A percentile compares a stretch with the other conserved stretches of the same genome.
Conservation (phyloP, 306 rosid species). For the Prunus padus region DNA sequence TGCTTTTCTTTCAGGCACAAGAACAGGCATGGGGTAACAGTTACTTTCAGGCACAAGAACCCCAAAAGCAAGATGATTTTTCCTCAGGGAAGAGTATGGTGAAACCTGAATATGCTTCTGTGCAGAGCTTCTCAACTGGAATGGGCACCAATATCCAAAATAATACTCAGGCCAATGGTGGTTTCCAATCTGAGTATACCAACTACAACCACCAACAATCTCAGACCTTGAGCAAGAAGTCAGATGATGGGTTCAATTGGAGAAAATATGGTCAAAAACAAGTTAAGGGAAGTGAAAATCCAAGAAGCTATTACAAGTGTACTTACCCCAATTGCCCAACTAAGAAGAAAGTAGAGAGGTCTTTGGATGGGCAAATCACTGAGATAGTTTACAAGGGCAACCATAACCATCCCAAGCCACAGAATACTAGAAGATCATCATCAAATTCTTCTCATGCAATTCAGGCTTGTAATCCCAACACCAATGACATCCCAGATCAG, state of each 20-base stretch:
- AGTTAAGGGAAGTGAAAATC: conserved; percentile 97
- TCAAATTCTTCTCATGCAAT: conserved; percentile 40
- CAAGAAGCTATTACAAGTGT: conserved; percentile 95
- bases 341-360: conserved; percentile 90
- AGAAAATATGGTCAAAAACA: conserved; percentile 97
- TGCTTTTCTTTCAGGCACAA: conserved; percentile 20
- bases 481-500: conserved; percentile 52
- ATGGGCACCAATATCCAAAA: conserved; percentile 37
- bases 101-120: conserved; percentile 52
- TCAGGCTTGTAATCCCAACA: conserved; percentile 34
- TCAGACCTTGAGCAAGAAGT: conserved; percentile 58
- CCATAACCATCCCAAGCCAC: conserved; percentile 94
- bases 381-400: conserved; percentile 93
- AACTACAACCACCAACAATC: conserved; percentile 41
- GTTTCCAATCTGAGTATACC: conserved; percentile 38
- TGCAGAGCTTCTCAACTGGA: conserved; percentile 49
- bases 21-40: conserved; percentile 10
- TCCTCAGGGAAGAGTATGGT: conserved; percentile 41
- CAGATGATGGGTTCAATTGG: conserved; percentile 97
- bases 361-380: conserved; percentile 83
- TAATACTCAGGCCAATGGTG: conserved; percentile 31
- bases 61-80: conserved; percentile 44
- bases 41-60: conserved; percentile 18
- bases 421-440: conserved; percentile 57
- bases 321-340: conserved; percentile 89